Evolutionary conservation across 768 basidiomycete species (phyloP), one percentile per base, ranked within the genome.

Genomic region (Mrakia hoshinonis): DNA sequence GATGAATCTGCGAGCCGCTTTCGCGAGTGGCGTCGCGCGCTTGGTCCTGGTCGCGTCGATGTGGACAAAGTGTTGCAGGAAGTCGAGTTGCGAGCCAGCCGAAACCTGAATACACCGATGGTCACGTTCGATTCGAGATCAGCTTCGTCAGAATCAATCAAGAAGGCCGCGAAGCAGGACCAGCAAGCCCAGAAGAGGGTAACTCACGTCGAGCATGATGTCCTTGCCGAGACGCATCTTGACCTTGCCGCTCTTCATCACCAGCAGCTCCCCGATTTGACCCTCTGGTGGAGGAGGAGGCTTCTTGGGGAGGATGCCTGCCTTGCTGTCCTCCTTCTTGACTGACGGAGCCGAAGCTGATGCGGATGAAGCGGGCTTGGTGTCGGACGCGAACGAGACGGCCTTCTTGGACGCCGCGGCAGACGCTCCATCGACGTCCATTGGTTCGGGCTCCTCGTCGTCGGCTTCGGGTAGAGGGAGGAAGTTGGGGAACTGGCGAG

Each of bases 31-130:
- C 22, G 67, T 65, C 18, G 67, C 67, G 13, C 67, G 47, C 34
- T 68, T 64, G 13, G 67, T 58, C 58, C 26, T 47, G 3, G 49
- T n/a, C 7, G 38, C 29, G 43, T 73, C 72, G 62, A 73, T 49
- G 62, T 73, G 67, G 49, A 73, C 72, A 51, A 69, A 31, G 46
- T 73, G 72, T 36, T 73, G 72, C 7, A 73, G 67, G 60, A 73
- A 73, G 31, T 68, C 62, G 62, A 69, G 67, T 26, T 73, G 66
- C 13, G 72, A 73, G 24, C 72, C 72, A 10, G 72, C 47, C n/a
- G 60, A 68, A 48, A 73, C 67, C 72, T 73, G 62, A n/a, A 51
- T 11, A 5, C 38, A 24, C 24, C 22, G 39, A 69, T 13, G 22
- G 51, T n/a, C n/a, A n/a, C n/a, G n/a, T n/a, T n/a, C n/a, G n/a